Base-by-base conservation (phyloP, 225 moss, liverwort and hornwort genomes). In the Antitrichia curtipendula region DNA sequence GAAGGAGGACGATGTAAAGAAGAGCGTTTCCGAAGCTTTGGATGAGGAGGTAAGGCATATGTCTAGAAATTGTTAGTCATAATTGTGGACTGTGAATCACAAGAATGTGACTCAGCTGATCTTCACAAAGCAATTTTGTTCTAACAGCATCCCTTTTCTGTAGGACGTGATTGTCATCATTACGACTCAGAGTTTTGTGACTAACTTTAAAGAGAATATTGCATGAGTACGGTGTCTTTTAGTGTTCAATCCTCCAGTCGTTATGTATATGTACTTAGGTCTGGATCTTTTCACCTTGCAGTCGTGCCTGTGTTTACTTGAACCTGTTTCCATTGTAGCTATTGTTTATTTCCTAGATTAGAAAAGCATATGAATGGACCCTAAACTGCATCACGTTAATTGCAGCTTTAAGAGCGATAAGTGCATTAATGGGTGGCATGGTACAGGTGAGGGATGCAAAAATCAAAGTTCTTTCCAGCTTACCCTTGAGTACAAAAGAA, bases 361-460 rank as follows among this genome's bases (percentile, higher is more conserved):
- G 62, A 86, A 58, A 71, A 64, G 82, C 58, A 36, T 84, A 31
- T 73, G 36, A 50, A 56, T 88, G 62, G 40, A 85, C 16, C 85
- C 64, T 75, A 61, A 27, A 32, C 43, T 86, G 31, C 52, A 59
- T 73, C 50, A 79, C 50, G 25, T 78, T 28, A 85, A 79, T 43
- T 52, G 25, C 54, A 54, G 32, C 79, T 64, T 70, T 45, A 14
- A 73, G 60, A 60, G 53, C 54, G 68, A 54, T 58, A 64, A 76
- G 62, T 86, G 84, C 52, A 29, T 59, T 14, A 53, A 64, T 43
- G 47, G 63, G 66, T 87, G 81, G 82, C 59, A 40, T 87, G 88
- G 70, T 88, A n/a, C 91, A 98, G 98, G 95, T 98, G 72, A 95
- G 96, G 90, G 94, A 95, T 92, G 95, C 97, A 50, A 98, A 96